Evolutionary conservation across 768 basidiomycete genomes (phyloP).

Genomic region (Tephrocybe sp.): DNA sequence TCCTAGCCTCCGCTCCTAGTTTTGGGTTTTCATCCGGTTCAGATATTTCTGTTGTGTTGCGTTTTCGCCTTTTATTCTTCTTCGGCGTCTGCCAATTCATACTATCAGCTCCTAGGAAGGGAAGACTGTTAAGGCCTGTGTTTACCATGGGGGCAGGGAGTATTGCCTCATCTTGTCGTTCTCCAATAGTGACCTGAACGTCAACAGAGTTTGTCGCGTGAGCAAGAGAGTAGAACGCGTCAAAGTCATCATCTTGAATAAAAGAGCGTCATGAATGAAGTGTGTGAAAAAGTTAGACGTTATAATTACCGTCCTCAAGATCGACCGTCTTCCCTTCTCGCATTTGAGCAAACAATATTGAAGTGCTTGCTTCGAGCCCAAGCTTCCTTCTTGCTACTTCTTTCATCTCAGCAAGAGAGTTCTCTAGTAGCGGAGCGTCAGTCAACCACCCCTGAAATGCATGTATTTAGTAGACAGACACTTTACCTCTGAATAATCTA

Average conservation of each 20-base stretch:
- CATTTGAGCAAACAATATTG: constrained; percentile 48
- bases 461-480: neutral
- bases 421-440: constrained; percentile 39
- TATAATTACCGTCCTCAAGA: constrained; percentile 70
- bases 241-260: constrained; percentile 87
- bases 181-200: constrained; percentile 38
- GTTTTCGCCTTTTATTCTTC: constrained; percentile 19
- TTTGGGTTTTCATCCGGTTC: constrained; percentile 1
- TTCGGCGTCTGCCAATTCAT: neutral
- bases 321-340: constrained; percentile 55
- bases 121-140: neutral
- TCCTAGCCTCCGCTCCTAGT: neutral
- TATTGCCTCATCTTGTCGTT: neutral
- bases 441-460: constrained; percentile 1
- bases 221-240: constrained; percentile 60
- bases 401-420: constrained; percentile 58
- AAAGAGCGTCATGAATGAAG: constrained; percentile 7
- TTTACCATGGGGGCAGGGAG: constrained; percentile 1
- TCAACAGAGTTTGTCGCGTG: constrained; percentile 31
- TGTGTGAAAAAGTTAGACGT: neutral
- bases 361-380: constrained; percentile 37
- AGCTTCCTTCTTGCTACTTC: constrained; percentile 64
- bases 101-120: neutral
- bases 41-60: constrained; percentile 2
- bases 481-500: constrained; percentile 52